Evolutionary conservation across 1,284 basidiomycete species (phyloP).

Genomic region (Rhizoctonia solani): DNA sequence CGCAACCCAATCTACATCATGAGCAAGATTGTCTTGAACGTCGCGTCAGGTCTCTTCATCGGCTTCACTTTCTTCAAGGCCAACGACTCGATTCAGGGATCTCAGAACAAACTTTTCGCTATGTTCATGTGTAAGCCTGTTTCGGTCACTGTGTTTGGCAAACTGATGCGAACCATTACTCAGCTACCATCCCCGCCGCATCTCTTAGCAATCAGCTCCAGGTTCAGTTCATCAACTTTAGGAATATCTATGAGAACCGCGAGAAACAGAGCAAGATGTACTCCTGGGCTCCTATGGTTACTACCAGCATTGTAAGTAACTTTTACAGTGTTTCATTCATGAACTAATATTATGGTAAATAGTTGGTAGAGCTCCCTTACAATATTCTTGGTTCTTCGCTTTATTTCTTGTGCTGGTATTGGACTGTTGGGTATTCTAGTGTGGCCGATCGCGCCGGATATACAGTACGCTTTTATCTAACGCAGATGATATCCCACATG

Average conservation of each 20-base stretch:
- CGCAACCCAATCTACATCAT: slow-evolving; percentile 74
- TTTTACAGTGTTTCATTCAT: background rate
- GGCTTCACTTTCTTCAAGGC: slow-evolving; percentile 74
- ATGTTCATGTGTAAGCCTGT: slow-evolving; percentile 50
- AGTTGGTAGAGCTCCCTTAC: slow-evolving; percentile 56
- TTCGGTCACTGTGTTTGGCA: background rate
- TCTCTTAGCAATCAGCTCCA: slow-evolving; percentile 60
- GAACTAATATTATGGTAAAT: background rate
- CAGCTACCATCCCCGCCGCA: slow-evolving; percentile 53
- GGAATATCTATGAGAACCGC: slow-evolving; percentile 69
- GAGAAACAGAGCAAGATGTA: slow-evolving; percentile 80
- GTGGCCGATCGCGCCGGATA: slow-evolving; percentile 56
- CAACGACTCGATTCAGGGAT: slow-evolving; percentile 67
- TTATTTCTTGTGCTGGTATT: slow-evolving; percentile 71
- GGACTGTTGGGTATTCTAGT: slow-evolving; percentile 64
- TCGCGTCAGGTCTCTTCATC: slow-evolving; percentile 59
- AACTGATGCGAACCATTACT: slow-evolving; percentile 52
- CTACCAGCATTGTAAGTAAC: slow-evolving; percentile 11
- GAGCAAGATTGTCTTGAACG: slow-evolving; percentile 61
- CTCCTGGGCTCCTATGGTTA: slow-evolving; percentile 71
- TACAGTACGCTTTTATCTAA: slow-evolving; percentile 49
- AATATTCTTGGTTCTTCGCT: slow-evolving; percentile 62
- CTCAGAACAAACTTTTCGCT: slow-evolving; percentile 80
- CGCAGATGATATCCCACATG: background rate
- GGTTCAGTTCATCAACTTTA: slow-evolving; percentile 50